Percentiles rank a stretch among this genome's conserved stretches.
Evolutionary conservation across 768 basidiomycete species (phyloP).

Genomic region (Psilocybe sp.): DNA sequence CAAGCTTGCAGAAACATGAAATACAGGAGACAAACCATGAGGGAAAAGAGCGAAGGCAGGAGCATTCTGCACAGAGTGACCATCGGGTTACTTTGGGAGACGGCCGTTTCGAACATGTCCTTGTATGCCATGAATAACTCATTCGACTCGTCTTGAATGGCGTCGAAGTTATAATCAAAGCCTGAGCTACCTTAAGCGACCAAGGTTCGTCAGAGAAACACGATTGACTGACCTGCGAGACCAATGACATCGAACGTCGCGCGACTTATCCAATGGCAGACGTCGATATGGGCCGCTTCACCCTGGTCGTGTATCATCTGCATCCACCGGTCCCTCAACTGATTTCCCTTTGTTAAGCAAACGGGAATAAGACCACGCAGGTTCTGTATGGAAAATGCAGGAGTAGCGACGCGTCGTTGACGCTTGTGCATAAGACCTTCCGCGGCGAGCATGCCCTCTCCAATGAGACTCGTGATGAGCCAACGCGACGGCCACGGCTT

Average conservation of each 20-base stretch:
- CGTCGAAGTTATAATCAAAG: constrained; percentile 85
- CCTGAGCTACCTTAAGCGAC: constrained; percentile 37
- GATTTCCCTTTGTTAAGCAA: constrained; percentile 63
- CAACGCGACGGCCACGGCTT: constrained; percentile 82
- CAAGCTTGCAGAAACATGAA: neutral
- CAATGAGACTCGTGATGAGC: constrained; percentile 75
- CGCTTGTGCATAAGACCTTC: constrained; percentile 78
- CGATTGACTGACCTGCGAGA: constrained; percentile 57
- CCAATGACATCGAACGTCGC: constrained; percentile 92
- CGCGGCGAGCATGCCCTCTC: constrained; percentile 78
- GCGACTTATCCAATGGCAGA: constrained; percentile 78
- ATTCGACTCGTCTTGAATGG: constrained; percentile 77
- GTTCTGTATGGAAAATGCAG: constrained; percentile 81
- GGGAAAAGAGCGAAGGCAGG: constrained; percentile 47
- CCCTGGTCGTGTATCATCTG: constrained; percentile 32
- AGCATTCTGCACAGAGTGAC: constrained; percentile 53
- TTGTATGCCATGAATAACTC: constrained; percentile 78
- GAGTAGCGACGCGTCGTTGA: constrained; percentile 72
- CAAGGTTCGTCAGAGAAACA: neutral
- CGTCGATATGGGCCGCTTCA: constrained; percentile 49
- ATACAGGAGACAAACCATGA: constrained; percentile 50
- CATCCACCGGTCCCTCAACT: constrained; percentile 62
- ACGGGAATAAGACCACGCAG: constrained; percentile 69
- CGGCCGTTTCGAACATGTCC: constrained; percentile 77
- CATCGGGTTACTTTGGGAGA: constrained; percentile 51